These are phyloP conservation scores for Crithidia fasciculata DNA, from an alignment of 208 protist genomes.

Conservation along the genomic window DNA sequence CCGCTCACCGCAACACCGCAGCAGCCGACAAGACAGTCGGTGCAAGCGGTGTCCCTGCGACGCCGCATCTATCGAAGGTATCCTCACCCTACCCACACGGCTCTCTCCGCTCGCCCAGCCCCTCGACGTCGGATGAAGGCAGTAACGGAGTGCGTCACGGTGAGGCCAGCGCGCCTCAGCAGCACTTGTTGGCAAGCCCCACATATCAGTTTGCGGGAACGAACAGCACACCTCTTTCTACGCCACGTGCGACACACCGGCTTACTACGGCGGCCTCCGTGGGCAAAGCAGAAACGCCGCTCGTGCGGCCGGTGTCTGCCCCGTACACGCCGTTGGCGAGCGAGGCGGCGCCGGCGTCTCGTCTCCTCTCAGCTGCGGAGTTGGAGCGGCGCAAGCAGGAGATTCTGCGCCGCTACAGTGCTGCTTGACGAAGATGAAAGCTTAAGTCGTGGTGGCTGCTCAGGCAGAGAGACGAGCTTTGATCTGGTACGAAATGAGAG, in stretches of 20 bases:
- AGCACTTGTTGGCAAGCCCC: too few species aligned
- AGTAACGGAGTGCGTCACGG: background rate
- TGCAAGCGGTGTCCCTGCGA: background rate
- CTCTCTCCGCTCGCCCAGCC: constrained; percentile 16
- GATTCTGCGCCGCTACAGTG: constrained; percentile 66
- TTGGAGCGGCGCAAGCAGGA: constrained; percentile 93
- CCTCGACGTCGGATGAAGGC: constrained; percentile 6
- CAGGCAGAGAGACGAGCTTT: too few species aligned
- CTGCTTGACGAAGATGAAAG: too few species aligned
- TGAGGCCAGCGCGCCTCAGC: background rate
- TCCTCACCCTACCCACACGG: constrained; percentile 6
- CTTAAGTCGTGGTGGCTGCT: too few species aligned
- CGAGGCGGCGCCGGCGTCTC: constrained; percentile 9
- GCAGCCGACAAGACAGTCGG: background rate
- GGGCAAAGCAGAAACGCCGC: too few species aligned
- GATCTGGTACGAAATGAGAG: too few species aligned
- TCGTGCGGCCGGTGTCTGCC: too few species aligned
- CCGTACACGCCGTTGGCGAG: background rate
- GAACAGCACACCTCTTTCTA: background rate
- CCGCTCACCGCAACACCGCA: background rate
- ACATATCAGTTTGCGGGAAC: too few species aligned
- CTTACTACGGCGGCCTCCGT: background rate
- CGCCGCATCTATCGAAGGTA: background rate
- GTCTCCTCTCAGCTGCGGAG: constrained; percentile 58
- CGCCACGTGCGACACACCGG: background rate